Conservation (phyloP, 345 rosid genomes). For the Erysimum cheiranthoides region DNA sequence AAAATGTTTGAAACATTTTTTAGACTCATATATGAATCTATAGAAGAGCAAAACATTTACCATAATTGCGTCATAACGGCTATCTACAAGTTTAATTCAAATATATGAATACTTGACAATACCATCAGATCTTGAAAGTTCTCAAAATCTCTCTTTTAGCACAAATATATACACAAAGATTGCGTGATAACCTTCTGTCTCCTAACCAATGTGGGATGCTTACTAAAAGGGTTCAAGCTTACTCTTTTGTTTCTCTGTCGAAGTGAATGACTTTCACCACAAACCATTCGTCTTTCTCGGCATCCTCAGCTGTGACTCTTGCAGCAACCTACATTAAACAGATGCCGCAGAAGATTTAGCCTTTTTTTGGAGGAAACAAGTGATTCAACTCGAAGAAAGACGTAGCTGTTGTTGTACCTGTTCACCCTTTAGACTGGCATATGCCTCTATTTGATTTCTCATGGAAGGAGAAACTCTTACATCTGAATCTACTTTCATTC, state of each 20-base stretch:
- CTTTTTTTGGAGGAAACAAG: background rate
- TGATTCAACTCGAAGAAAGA: slow-evolving; percentile 2
- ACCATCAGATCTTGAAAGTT: background rate
- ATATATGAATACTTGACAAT: background rate
- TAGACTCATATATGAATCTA: slow-evolving; percentile 8
- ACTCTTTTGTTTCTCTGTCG: slow-evolving; percentile 92
- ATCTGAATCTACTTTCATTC: slow-evolving; percentile 83
- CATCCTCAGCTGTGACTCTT: slow-evolving; percentile 75
- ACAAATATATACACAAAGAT: background rate
- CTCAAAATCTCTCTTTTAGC: background rate
- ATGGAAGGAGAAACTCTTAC: slow-evolving; percentile 66
- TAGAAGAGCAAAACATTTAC: background rate
- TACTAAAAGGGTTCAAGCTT: slow-evolving; percentile 45
- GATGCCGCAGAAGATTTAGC: background rate
- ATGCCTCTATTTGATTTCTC: slow-evolving; percentile 78
- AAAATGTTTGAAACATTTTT: background rate
- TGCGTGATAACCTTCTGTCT: background rate
- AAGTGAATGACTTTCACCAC: slow-evolving; percentile 91
- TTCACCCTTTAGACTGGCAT: slow-evolving; percentile 79
- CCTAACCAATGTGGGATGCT: background rate
- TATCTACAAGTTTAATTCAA: background rate
- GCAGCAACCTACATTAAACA: slow-evolving; percentile 80
- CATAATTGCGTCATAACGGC: background rate
- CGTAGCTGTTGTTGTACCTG: slow-evolving; percentile 57
- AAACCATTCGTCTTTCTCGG: slow-evolving; percentile 93